Evolutionary conservation across 83 land plant species (phyloP).

Genomic region (Larix sibirica): DNA sequence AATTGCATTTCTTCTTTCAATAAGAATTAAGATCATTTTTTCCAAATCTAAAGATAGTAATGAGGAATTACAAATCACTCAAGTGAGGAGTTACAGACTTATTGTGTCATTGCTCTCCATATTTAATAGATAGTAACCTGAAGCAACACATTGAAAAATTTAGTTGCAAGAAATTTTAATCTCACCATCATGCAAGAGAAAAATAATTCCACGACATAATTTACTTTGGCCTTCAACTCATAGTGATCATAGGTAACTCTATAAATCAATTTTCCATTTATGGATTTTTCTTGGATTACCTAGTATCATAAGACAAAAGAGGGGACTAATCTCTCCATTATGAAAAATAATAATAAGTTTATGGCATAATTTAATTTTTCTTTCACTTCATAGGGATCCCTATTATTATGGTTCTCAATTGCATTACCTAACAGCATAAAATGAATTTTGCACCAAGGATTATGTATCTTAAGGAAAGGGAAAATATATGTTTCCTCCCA

Average conservation of each 20-base stretch:
- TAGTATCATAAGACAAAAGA: not conserved
- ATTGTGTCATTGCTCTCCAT: not conserved
- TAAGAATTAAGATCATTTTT: not conserved
- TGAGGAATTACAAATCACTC: not conserved
- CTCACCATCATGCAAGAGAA: not conserved
- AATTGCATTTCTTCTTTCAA: too few relatives aligned
- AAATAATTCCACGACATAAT: not conserved
- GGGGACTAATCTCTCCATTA: not conserved
- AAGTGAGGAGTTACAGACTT: not conserved
- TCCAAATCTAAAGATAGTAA: not conserved
- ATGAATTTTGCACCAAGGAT: not conserved
- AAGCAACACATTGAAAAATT: not conserved
- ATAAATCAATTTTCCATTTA: not conserved
- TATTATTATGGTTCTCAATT: not conserved
- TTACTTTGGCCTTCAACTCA: not conserved
- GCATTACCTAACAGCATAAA: not conserved
- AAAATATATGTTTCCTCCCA: not conserved
- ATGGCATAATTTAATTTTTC: not conserved
- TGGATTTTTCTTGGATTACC: not conserved
- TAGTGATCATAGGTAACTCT: not conserved
- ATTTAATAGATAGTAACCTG: not conserved
- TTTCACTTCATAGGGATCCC: not conserved
- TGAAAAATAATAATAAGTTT: not conserved
- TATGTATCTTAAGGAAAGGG: not conserved
- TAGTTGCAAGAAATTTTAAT: not conserved